Percentiles rank a stretch among this genome's conserved stretches.
Conservation (phyloP, 2,329 filamentous ascomycete genomes). For the Piedraia hortae region DNA sequence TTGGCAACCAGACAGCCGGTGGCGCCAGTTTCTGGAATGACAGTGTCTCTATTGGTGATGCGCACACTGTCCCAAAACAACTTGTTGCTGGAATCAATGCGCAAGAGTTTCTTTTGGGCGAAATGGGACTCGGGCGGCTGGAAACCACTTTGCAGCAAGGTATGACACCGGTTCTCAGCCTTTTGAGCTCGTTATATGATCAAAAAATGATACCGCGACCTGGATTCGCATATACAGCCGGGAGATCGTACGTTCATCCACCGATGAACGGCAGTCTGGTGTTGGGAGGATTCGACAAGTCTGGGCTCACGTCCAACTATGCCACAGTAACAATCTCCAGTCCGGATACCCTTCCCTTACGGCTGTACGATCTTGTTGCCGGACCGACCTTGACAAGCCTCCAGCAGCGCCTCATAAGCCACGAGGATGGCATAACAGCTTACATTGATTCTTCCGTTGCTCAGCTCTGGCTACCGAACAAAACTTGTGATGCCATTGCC, state of each 20-base stretch:
- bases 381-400: constrained; percentile 12
- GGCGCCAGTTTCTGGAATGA: no score
- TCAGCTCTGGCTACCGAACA: constrained; percentile 33
- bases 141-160: no score
- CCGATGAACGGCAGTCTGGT: constrained; percentile 14
- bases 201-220: no score
- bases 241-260: constrained; percentile 12
- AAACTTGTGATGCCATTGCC: constrained; percentile 13
- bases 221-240: constrained; percentile 15
- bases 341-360: constrained; percentile 10
- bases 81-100: no score
- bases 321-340: no score
- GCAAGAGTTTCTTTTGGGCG: no score
- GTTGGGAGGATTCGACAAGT: constrained; percentile 15
- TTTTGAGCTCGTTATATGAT: no score
- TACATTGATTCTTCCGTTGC: constrained; percentile 37
- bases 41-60: no score
- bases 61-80: no score
- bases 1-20: no score
- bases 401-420: constrained; percentile 8
- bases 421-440: constrained; percentile 5
- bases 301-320: constrained; percentile 9
- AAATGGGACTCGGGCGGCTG: no score
- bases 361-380: constrained; percentile 9
- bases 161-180: no score